phyloP scores from a whole-genome alignment of 345 rosid genomes.

The Salix caprea region DNA sequence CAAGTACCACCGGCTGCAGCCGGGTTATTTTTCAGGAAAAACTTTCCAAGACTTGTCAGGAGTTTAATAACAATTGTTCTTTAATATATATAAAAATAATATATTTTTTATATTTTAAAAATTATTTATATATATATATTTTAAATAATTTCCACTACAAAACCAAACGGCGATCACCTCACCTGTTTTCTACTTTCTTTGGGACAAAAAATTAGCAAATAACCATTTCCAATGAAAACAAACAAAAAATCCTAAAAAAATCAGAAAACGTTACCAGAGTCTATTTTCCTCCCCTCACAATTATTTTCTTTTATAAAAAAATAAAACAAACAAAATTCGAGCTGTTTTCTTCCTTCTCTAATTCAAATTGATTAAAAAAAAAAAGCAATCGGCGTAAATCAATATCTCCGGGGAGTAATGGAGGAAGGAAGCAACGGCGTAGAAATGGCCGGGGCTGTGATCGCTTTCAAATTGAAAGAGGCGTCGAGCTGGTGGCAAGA shows the following conservation, averaged over 20 bases:
- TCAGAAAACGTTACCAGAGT: not conserved
- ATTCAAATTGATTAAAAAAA: not conserved
- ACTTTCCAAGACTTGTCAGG: no score
- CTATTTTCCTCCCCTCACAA: not conserved
- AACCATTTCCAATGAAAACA: not conserved
- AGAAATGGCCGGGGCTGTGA: conserved; percentile 28
- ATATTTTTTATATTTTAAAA: no score
- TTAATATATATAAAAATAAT: no score
- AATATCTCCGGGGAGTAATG: not conserved
- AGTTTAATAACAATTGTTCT: no score
- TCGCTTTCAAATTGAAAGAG: conserved; percentile 40
- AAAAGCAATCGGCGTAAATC: not conserved
- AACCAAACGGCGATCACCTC: not conserved
- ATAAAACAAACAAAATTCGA: not conserved
- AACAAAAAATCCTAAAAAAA: not conserved
- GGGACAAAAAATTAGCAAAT: not conserved
- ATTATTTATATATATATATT: no score
- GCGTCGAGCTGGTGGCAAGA: conserved; percentile 72
- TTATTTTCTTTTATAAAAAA: not conserved
- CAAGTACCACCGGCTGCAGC: not conserved
- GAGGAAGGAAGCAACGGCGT: conserved; percentile 27
- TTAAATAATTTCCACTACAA: no score
- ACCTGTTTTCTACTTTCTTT: not conserved
- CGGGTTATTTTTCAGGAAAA: not conserved
- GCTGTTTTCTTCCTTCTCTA: not conserved